phyloP scores from a whole-genome alignment of 1,284 basidiomycete genomes.

The Pterulicium gracile region DNA sequence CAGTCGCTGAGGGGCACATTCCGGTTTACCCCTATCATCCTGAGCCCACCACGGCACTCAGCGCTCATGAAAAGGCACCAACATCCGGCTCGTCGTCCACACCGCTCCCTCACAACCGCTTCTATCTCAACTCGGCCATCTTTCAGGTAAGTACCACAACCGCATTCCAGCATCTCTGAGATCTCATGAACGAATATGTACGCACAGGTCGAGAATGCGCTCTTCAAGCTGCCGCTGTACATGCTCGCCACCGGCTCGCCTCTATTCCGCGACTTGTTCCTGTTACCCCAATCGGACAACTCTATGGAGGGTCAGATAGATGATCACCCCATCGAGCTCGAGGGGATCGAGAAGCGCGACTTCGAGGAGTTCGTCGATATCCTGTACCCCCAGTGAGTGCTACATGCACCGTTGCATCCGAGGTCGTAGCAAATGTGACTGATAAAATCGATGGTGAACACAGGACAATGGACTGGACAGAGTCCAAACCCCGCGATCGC shows the following conservation, averaged over 20 bases:
- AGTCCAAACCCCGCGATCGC: too few relatives aligned
- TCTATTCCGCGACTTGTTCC: not conserved
- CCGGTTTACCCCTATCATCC: too few relatives aligned
- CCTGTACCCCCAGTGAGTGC: not conserved
- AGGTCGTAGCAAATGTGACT: too few relatives aligned
- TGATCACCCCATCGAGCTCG: not conserved
- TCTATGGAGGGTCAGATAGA: not conserved
- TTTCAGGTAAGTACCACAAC: not conserved
- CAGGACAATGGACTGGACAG: too few relatives aligned
- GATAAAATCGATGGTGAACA: too few relatives aligned
- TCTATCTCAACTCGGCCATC: not conserved
- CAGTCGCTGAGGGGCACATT: too few relatives aligned
- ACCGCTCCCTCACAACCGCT: too few relatives aligned
- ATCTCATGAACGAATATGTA: not conserved
- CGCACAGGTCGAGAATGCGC: not conserved
- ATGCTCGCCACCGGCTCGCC: not conserved
- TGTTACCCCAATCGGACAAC: not conserved
- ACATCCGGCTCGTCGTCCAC: too few relatives aligned
- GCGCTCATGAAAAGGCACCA: too few relatives aligned
- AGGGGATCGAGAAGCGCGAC: not conserved
- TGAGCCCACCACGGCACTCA: too few relatives aligned
- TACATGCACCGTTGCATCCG: too few relatives aligned
- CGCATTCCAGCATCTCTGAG: not conserved
- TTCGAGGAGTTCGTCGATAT: constrained; percentile 1
- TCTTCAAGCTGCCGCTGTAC: not conserved